phyloP scores from a whole-genome alignment of 73 alveolate species.

The Tetrahymena elliotti region DNA sequence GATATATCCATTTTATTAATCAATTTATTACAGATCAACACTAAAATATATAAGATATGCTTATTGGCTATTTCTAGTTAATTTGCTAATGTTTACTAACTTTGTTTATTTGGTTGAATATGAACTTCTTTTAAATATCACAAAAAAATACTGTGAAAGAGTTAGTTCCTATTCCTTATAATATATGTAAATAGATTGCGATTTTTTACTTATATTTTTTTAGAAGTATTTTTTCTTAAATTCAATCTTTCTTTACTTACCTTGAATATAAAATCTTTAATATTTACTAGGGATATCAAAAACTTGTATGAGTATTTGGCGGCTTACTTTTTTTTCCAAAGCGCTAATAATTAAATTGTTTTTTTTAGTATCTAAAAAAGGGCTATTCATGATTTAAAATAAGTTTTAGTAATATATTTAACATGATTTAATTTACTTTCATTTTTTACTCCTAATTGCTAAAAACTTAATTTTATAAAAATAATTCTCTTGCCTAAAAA shows the following conservation, averaged over 20 bases:
- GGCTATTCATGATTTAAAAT: not conserved
- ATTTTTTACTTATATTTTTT: not conserved
- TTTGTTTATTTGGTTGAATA: not conserved
- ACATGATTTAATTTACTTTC: not conserved
- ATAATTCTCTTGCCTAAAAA: too few species aligned
- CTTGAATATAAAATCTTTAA: not conserved
- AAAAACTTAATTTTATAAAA: too few species aligned
- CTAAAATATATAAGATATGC: not conserved
- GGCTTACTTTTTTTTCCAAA: not conserved
- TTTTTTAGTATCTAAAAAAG: not conserved
- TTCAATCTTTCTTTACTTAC: not conserved
- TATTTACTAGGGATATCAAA: not conserved
- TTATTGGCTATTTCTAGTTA: not conserved
- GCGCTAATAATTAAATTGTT: not conserved
- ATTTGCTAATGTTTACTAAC: not conserved
- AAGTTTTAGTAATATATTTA: too few species aligned
- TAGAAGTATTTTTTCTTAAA: not conserved
- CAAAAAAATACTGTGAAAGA: not conserved
- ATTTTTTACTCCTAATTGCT: too few species aligned
- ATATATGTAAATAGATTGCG: not conserved
- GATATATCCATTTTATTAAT: not conserved
- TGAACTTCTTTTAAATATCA: not conserved
- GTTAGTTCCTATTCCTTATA: not conserved
- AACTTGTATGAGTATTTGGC: not conserved
- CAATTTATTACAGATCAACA: not conserved